Percentiles rank a stretch among this genome's conserved stretches.
Evolutionary conservation across 495 filamentous ascomycete species (phyloP).

Genomic region (Penicillium herquei): DNA sequence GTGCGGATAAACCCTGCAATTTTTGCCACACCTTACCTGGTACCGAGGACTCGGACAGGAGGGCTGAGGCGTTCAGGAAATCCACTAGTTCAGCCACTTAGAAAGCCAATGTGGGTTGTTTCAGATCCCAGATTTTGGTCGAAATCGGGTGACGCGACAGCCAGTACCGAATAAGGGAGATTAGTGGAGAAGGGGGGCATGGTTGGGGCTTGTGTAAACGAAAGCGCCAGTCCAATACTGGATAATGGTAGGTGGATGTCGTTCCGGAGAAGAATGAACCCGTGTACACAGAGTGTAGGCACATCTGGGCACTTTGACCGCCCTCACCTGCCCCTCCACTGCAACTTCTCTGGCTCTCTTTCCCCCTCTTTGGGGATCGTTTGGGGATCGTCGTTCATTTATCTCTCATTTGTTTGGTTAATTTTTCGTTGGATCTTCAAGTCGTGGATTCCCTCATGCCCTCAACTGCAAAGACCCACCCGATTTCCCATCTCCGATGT

Average conservation of each 20-base stretch:
- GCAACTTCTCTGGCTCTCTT: not conserved
- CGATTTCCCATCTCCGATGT: not conserved
- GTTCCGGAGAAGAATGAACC: too few relatives aligned
- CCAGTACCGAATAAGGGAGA: not conserved
- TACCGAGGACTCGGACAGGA: not conserved
- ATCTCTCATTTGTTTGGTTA: not conserved
- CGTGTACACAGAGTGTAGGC: too few relatives aligned
- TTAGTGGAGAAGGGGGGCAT: not conserved
- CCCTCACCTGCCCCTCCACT: conserved; percentile 2
- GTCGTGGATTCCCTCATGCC: conserved; percentile 10
- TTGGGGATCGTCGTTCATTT: not conserved
- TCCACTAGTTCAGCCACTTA: conserved; percentile 5
- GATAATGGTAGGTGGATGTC: too few relatives aligned
- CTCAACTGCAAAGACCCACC: conserved; percentile 6
- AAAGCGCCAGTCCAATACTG: not conserved
- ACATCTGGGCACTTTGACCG: too few relatives aligned
- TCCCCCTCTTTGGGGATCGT: not conserved
- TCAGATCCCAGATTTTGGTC: not conserved
- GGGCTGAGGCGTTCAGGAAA: too few relatives aligned
- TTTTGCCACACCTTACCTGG: not conserved
- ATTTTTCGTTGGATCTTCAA: conserved; percentile 7
- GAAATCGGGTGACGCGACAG: not conserved
- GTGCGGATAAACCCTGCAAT: not conserved
- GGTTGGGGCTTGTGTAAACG: not conserved
- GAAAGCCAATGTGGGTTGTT: not conserved